These are phyloP conservation scores for Solanum chmielewskii DNA, from an alignment of 257 asterid species.

Conservation along the genomic window DNA sequence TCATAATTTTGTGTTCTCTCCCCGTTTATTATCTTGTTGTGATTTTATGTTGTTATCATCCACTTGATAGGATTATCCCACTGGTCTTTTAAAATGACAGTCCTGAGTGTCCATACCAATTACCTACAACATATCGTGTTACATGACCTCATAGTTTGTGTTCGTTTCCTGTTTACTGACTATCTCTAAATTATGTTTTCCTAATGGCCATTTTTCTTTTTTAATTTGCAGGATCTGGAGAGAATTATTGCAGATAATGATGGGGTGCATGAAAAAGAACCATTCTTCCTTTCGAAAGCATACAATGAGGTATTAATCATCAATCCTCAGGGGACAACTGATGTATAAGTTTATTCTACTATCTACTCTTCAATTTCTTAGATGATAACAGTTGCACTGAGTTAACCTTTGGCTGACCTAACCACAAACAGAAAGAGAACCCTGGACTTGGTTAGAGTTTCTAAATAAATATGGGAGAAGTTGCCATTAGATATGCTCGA, in stretches of 20 bases:
- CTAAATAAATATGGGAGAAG: background rate
- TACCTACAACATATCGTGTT: background rate
- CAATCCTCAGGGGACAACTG: slow-evolving; percentile 29
- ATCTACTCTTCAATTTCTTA: background rate
- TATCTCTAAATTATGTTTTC: background rate
- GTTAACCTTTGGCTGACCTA: background rate
- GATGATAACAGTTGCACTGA: background rate
- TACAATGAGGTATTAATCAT: slow-evolving; percentile 11
- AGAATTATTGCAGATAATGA: slow-evolving; percentile 59
- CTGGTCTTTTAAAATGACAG: background rate
- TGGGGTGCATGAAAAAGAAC: slow-evolving; percentile 72
- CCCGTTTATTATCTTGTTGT: background rate
- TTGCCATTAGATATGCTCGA: background rate
- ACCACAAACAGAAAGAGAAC: background rate
- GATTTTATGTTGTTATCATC: background rate
- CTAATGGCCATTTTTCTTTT: background rate
- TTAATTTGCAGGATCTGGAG: slow-evolving; percentile 61
- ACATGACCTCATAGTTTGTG: background rate
- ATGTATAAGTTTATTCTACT: background rate
- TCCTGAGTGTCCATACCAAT: background rate
- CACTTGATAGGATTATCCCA: background rate
- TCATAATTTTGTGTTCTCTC: background rate
- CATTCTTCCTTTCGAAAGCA: slow-evolving; percentile 52
- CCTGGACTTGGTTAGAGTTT: background rate
- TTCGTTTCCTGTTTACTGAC: background rate